Percentiles rank a stretch among this genome's conserved stretches.
phyloP scores from a whole-genome alignment of 352 stramenopile genomes.

The Saprolegnia diclina region DNA sequence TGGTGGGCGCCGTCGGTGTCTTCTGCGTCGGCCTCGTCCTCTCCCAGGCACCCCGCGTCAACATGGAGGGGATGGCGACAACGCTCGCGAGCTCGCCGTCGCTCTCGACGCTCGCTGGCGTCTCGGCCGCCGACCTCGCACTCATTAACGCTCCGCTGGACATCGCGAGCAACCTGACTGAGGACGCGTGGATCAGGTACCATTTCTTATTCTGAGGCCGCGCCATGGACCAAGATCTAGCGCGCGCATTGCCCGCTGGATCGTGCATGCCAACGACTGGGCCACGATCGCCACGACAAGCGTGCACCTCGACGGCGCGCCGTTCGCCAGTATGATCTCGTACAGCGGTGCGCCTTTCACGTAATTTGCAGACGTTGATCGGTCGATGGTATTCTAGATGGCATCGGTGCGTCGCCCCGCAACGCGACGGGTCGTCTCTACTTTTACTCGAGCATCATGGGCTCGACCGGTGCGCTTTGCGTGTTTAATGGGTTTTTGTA shows the following conservation, averaged over 20 bases:
- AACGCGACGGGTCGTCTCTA: conserved; percentile 57
- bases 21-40: background rate
- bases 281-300: conserved; percentile 58
- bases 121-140: background rate
- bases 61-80: background rate
- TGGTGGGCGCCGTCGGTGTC: background rate
- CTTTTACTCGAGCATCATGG: conserved; percentile 63
- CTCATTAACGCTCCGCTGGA: background rate
- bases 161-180: background rate
- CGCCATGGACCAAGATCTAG: background rate
- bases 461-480: conserved; percentile 35
- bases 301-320: conserved; percentile 45
- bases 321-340: conserved; percentile 52
- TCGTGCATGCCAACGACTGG: conserved; percentile 65
- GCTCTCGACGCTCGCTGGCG: background rate
- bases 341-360: conserved; percentile 47
- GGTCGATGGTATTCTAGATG: conserved; percentile 41
- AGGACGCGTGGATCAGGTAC: background rate
- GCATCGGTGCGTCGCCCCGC: conserved; percentile 40
- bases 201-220: background rate
- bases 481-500: background rate
- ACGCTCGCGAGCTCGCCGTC: background rate
- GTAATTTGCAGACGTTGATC: background rate
- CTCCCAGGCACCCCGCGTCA: background rate
- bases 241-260: conserved; percentile 47